Conservation (phyloP, 1,139 yeast genomes). For the Geotrichum klebahnii region DNA sequence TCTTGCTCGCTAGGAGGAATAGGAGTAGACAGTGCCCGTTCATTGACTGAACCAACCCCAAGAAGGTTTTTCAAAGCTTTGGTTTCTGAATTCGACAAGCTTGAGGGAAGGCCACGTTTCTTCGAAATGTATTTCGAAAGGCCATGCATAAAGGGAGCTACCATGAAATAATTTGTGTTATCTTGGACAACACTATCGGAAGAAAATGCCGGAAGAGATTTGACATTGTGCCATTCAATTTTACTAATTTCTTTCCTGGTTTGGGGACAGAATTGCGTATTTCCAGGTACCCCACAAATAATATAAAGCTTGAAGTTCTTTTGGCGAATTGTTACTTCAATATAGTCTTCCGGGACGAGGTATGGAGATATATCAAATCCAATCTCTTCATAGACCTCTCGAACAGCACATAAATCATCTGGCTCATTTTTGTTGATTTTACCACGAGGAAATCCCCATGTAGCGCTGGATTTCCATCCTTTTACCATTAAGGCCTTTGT, state of each 20-base stretch:
- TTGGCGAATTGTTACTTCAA: constrained; percentile 77
- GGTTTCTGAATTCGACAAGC: constrained; percentile 35
- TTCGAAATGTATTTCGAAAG: constrained; percentile 34
- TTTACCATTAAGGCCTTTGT: constrained; percentile 73
- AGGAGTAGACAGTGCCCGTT: constrained; percentile 20
- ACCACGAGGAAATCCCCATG: constrained; percentile 97
- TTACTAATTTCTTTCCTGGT: constrained; percentile 80
- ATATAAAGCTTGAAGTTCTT: constrained; percentile 83
- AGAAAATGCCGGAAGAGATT: constrained; percentile 43
- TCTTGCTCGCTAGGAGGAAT: constrained; percentile 17
- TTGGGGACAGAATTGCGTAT: constrained; percentile 65
- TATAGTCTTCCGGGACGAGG: constrained; percentile 63
- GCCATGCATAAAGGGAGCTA: constrained; percentile 41
- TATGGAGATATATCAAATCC: constrained; percentile 76
- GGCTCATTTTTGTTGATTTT: constrained; percentile 91
- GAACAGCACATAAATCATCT: constrained; percentile 86
- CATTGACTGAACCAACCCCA: constrained; percentile 29
- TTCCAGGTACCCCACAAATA: constrained; percentile 75
- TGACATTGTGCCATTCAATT: constrained; percentile 61
- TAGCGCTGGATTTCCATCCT: constrained; percentile 71
- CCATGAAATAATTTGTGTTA: constrained; percentile 36
- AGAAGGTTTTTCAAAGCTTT: constrained; percentile 37
- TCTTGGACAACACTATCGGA: constrained; percentile 23
- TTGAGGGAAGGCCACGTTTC: constrained; percentile 35
- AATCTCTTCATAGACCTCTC: constrained; percentile 94